Base-by-base conservation (phyloP, 139 green algal genomes). In the Chlorokybus atmophyticus region DNA sequence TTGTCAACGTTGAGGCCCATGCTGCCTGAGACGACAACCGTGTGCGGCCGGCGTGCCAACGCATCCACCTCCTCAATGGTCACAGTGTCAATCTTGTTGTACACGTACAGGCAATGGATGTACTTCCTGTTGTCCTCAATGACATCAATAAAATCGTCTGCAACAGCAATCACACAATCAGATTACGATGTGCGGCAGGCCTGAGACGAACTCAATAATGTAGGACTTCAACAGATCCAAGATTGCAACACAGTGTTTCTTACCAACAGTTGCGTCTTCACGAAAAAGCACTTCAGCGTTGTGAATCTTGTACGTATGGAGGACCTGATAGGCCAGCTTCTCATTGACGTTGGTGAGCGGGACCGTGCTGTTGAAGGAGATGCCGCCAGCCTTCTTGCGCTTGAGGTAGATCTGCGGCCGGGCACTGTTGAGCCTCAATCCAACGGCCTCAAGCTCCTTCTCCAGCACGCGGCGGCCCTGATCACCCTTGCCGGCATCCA, bases 101-200 rank as follows among this genome's bases (percentile, higher is more conserved):
- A 99, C 57, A 99, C 92, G 69, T 98, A 99, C 29, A 97, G 63
- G 77, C 89, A 98, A 59, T 86, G 85, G 5, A 95, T 74, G 55
- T 79, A 79, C 40, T 78, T 78, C 2, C 73, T 50, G 38, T 80
- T 80, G 31, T 72, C 84, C 78, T 99, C 91, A 25, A 99, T 93
- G 2, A 96, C 76, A 59, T 99, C 92, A 40, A 99, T 99, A n/a
- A n/a, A n/a, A n/a, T n/a, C n/a, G n/a, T n/a, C n/a, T n/a, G n/a
- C n/a, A n/a, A n/a, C n/a, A n/a, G n/a, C n/a, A n/a, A n/a, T n/a
- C n/a, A n/a, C n/a, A n/a, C n/a, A n/a, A n/a, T n/a, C n/a, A n/a
- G n/a, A n/a, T n/a, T n/a, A n/a, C n/a, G n/a, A n/a, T n/a, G n/a
- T n/a, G n/a, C n/a, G n/a, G n/a, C n/a, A n/a, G n/a, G n/a, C n/a